Percentiles rank a stretch among this genome's conserved stretches.
These are phyloP conservation scores for Ophiostoma triangulosporum DNA, from an alignment of 2,329 filamentous ascomycete genomes.

Conservation along the genomic window DNA sequence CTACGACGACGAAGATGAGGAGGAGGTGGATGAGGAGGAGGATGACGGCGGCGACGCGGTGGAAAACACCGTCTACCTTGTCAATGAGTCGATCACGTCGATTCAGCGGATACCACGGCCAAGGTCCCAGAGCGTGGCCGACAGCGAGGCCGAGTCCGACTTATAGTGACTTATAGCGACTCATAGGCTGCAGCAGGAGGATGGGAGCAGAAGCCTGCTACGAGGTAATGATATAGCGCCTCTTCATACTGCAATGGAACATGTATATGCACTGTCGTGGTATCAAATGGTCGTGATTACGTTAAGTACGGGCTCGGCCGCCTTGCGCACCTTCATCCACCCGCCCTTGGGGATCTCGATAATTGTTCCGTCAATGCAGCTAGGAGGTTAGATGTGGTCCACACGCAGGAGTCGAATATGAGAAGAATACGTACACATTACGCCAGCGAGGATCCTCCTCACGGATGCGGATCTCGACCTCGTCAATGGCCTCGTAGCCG, in stretches of 20 bases:
- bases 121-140: slow-evolving; percentile 10
- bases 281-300: slow-evolving; percentile 21
- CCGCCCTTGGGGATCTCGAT: slow-evolving; percentile 58
- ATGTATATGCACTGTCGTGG: not conserved
- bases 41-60: not conserved
- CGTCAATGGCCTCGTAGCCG: slow-evolving; percentile 57
- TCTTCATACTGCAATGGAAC: no score
- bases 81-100: not conserved
- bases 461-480: slow-evolving; percentile 49
- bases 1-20: slow-evolving; percentile 10
- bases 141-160: slow-evolving; percentile 15
- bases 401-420: not conserved
- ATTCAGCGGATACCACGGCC: not conserved
- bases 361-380: slow-evolving; percentile 82
- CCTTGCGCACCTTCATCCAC: slow-evolving; percentile 51
- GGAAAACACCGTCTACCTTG: not conserved
- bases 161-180: no score
- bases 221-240: not conserved
- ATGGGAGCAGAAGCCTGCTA: not conserved
- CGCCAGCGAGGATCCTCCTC: slow-evolving; percentile 66
- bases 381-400: not conserved
- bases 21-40: slow-evolving; percentile 9
- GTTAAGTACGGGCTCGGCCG: slow-evolving; percentile 27
- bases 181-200: not conserved
- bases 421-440: slow-evolving; percentile 35